phyloP scores from a whole-genome alignment of 2,329 filamentous ascomycete genomes.

The Kalaharituber pfeilii region DNA sequence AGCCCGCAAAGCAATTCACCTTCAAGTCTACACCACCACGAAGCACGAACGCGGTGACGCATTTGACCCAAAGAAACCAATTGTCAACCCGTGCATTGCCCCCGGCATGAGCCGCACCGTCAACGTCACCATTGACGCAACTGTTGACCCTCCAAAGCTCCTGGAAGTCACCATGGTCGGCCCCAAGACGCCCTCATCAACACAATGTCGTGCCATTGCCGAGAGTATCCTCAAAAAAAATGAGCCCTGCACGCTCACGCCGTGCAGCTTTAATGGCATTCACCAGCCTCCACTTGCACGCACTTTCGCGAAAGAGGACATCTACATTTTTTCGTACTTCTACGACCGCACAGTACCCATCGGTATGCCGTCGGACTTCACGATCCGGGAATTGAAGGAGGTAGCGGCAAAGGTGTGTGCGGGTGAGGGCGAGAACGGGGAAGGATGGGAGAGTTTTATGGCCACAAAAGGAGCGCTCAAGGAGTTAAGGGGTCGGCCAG shows the following conservation, averaged over 20 bases:
- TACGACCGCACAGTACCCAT: slow-evolving; percentile 85
- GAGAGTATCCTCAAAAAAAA: slow-evolving; percentile 88
- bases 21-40: slow-evolving; percentile 53
- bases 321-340: slow-evolving; percentile 97
- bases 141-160: slow-evolving; percentile 25
- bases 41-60: slow-evolving; percentile 41
- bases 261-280: slow-evolving; percentile 97
- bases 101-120: slow-evolving; percentile 61
- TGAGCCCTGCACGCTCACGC: slow-evolving; percentile 57
- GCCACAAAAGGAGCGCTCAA: slow-evolving; percentile 58
- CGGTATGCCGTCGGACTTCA: slow-evolving; percentile 97
- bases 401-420: slow-evolving; percentile 70
- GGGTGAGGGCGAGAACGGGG: slow-evolving; percentile 37
- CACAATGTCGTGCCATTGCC: slow-evolving; percentile 76
- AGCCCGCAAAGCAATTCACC: slow-evolving; percentile 73
- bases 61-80: slow-evolving; percentile 48
- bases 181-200: slow-evolving; percentile 53
- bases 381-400: slow-evolving; percentile 72
- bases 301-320: slow-evolving; percentile 78
- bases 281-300: slow-evolving; percentile 84
- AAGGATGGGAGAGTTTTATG: slow-evolving; percentile 63
- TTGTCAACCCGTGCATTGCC: slow-evolving; percentile 72
- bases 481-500: slow-evolving; percentile 65
- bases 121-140: slow-evolving; percentile 51
- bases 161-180: slow-evolving; percentile 69